Base-by-base conservation (phyloP, 345 rosid species). In the Hypericum androsaemum region DNA sequence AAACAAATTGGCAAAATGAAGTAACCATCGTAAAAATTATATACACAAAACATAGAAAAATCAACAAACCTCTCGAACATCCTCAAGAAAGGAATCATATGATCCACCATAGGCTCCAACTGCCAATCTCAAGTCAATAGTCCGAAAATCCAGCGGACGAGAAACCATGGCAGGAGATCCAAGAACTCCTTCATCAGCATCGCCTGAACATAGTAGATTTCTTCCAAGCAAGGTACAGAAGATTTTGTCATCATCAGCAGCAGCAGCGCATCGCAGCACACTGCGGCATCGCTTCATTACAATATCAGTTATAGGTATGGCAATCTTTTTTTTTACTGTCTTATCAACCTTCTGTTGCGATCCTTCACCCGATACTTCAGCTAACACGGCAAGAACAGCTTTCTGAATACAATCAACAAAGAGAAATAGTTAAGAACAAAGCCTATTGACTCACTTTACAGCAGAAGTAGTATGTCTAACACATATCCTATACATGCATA, bases 131-230 rank as follows among this genome's bases (percentile, higher is more conserved):
- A 88, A 70, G 83, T 92, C 98, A 56, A 92, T 83, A 53, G 95
- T 92, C 77, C 96, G 74, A 53, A 92, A 92, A 76, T 92, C 98
- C 64, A 92, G 61, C 64, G 96, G 96, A 43, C 96, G 89, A 7
- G 98, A 78, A 47, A 92, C 88, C 89, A 88, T 80, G 54, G 88
- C 96, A 52, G 98, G 96, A 69, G 89, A 75, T 50, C 98, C 98
- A 72, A 92, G 89, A 65, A 92, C 84, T 28, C 96, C 96, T 57
- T 87, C 98, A 48, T 88, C 98, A 68, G 85, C 96, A 75, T 80
- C 95, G 47, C 64, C 60, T 46, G 77, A 72, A 76, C 69, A 80
- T 59, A 81, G 69, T 35, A 81, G 71, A 74, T 80, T 88, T 66
- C 94, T 63, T 39, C 96, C 96, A 70, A 92, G 68, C 64, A 92